Percentiles rank a stretch among this genome's conserved stretches.
These are phyloP conservation scores for Camellia japonica DNA, from an alignment of 148 eudicot genomes.

Conservation along the genomic window DNA sequence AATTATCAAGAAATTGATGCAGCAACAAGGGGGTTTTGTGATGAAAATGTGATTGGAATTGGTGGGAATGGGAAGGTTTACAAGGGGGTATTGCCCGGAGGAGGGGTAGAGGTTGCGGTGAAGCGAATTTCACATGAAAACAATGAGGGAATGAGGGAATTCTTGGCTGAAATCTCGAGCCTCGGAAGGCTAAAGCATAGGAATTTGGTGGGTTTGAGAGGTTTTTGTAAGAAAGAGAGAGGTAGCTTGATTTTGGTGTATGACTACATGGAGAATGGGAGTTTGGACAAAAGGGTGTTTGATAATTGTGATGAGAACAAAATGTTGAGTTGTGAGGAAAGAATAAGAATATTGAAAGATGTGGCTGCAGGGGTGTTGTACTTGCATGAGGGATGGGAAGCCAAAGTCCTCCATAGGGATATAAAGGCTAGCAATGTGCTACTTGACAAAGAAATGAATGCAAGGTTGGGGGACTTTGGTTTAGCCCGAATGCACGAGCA, in stretches of 20 bases:
- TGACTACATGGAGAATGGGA: slow-evolving; percentile 30
- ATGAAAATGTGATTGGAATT: slow-evolving; percentile 22
- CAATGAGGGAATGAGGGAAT: slow-evolving; percentile 18
- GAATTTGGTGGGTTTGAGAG: slow-evolving; percentile 27
- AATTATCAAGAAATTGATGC: slow-evolving; percentile 17
- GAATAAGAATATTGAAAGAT: slow-evolving; percentile 22
- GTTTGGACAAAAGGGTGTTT: slow-evolving; percentile 24
- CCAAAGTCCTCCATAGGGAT: slow-evolving; percentile 24
- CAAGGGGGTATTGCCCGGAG: slow-evolving; percentile 18
- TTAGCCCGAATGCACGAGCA: slow-evolving; percentile 25
- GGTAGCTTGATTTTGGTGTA: slow-evolving; percentile 23
- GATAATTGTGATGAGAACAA: slow-evolving; percentile 20
- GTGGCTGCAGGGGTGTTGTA: slow-evolving; percentile 25
- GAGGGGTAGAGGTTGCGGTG: slow-evolving; percentile 24
- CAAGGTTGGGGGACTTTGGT: slow-evolving; percentile 25
- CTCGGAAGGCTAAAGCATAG: slow-evolving; percentile 26
- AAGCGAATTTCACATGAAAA: slow-evolving; percentile 19
- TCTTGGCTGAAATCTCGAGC: slow-evolving; percentile 25
- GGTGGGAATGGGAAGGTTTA: slow-evolving; percentile 32
- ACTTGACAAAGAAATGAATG: slow-evolving; percentile 27
- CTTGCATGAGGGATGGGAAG: slow-evolving; percentile 26
- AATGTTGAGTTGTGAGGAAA: slow-evolving; percentile 18
- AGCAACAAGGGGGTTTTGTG: slow-evolving; percentile 18
- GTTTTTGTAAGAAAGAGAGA: slow-evolving; percentile 27
- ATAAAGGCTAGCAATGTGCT: slow-evolving; percentile 27